Evolutionary conservation across 2,329 filamentous ascomycete species (phyloP), one percentile per base, ranked within the genome.

Genomic region (Calonectria hawksworthii): DNA sequence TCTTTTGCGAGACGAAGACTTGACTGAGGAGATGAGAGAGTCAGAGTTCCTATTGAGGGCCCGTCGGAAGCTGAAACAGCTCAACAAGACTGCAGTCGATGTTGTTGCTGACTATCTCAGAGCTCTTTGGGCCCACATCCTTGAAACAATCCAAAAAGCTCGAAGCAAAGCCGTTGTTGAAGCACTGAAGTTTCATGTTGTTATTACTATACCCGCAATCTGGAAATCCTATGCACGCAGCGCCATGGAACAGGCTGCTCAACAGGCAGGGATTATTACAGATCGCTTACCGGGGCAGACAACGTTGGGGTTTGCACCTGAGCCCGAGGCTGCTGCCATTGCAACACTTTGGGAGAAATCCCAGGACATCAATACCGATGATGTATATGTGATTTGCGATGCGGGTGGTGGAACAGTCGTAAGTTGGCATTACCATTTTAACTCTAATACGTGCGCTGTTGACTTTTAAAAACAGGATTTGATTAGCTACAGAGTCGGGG

Each of bases 371-470:
- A 51, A 66, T 13, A 26, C n/a, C 14, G 66, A 47, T 3, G 71
- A 70, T 9, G 71, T 73, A 2, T 73, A 70, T 23, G 21, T 73
- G 3, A 63, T 73, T 13, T 73, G 71, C n/a, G 71, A 73, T 65
- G 71, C 59, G 6, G 71, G 71, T 36, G 71, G 71, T 7, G 66
- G 71, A 11, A 73, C 71, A 38, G 71, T 70, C 3, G 66, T 70
- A 44, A 38, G 11, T 41, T n/a, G n/a, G n/a, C n/a, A n/a, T n/a
- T n/a, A n/a, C n/a, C n/a, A n/a, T n/a, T n/a, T n/a, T n/a, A n/a
- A n/a, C n/a, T n/a, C n/a, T n/a, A n/a, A n/a, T n/a, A n/a, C n/a
- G n/a, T n/a, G n/a, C n/a, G n/a, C 59, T 26, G 21, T 54, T 52
- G 21, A 64, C 14, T 9, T 11, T 18, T 16, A 14, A 34, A n/a